These are phyloP conservation scores for Salix arbutifolia DNA, from an alignment of 345 rosid genomes.

Conservation along the genomic window DNA sequence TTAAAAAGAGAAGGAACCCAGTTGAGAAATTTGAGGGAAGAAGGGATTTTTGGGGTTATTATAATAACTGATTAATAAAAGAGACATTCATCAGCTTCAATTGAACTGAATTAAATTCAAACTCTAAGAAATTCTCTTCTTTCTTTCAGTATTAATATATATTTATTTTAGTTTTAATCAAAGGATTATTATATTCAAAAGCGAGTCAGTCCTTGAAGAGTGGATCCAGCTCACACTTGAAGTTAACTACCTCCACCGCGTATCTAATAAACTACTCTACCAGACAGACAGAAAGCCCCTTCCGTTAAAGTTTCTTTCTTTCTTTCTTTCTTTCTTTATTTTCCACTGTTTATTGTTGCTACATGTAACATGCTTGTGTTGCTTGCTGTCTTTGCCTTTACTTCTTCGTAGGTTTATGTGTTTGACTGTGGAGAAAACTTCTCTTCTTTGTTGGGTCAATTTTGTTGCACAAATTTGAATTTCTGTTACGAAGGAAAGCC, in stretches of 20 bases:
- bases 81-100: slow-evolving; percentile 33
- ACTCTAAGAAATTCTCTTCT: slow-evolving; percentile 33
- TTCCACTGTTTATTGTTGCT: slow-evolving; percentile 17
- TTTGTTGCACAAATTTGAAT: not conserved
- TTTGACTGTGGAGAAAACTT: not conserved
- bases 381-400: not conserved
- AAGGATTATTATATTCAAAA: slow-evolving; percentile 24
- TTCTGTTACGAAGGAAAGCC: not conserved
- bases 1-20: slow-evolving; percentile 34
- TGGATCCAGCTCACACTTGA: slow-evolving; percentile 73
- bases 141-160: slow-evolving; percentile 11
- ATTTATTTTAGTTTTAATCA: slow-evolving; percentile 5
- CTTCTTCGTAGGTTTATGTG: not conserved
- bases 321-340: not conserved
- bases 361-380: not conserved
- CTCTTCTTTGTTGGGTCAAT: not conserved
- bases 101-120: slow-evolving; percentile 18
- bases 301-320: slow-evolving; percentile 12
- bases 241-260: slow-evolving; percentile 43
- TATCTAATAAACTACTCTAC: slow-evolving; percentile 24
- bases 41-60: slow-evolving; percentile 24
- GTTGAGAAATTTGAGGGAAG: slow-evolving; percentile 26
- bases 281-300: not conserved
- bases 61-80: slow-evolving; percentile 30
- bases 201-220: slow-evolving; percentile 57